A percentile compares a stretch with the other conserved stretches of the same genome.
Evolutionary conservation across 2,329 filamentous ascomycete genomes (phyloP).

Genomic region (Knoxdaviesia capensis): DNA sequence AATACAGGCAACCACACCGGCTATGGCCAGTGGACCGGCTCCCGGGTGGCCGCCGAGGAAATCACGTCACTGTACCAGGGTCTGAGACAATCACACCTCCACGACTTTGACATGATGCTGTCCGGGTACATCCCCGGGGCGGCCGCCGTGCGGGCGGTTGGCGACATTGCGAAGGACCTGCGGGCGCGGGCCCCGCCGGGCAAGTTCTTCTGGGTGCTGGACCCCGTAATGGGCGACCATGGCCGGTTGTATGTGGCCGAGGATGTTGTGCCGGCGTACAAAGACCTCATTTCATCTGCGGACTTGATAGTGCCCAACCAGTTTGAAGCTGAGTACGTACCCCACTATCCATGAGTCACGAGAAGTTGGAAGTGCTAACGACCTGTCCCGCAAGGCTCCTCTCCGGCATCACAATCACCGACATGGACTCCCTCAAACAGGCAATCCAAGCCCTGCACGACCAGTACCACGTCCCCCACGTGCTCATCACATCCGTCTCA

Average conservation of each 20-base stretch:
- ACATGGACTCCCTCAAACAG: slow-evolving; percentile 48
- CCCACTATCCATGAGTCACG: too few species aligned
- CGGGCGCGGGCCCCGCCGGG: slow-evolving; percentile 49
- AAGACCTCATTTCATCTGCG: slow-evolving; percentile 55
- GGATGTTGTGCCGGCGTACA: slow-evolving; percentile 83
- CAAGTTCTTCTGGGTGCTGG: slow-evolving; percentile 89
- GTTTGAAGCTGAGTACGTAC: slow-evolving; percentile 76
- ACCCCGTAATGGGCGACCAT: slow-evolving; percentile 97
- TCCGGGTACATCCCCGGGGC: slow-evolving; percentile 89
- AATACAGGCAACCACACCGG: slow-evolving; percentile 76
- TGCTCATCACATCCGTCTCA: slow-evolving; percentile 81
- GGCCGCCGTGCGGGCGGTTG: slow-evolving; percentile 64
- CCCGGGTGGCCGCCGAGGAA: slow-evolving; percentile 60
- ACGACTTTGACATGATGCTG: slow-evolving; percentile 83
- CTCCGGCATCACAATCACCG: slow-evolving; percentile 64
- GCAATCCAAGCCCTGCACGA: slow-evolving; percentile 64
- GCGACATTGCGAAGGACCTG: slow-evolving; percentile 64
- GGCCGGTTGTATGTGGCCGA: slow-evolving; percentile 78
- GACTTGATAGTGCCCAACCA: slow-evolving; percentile 92
- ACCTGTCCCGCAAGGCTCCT: slow-evolving; percentile 39
- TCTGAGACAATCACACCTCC: slow-evolving; percentile 62
- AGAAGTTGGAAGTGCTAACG: not conserved
- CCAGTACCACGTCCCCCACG: slow-evolving; percentile 59
- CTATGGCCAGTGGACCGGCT: slow-evolving; percentile 76
- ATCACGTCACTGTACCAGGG: slow-evolving; percentile 72